Evolutionary conservation across 2,329 filamentous ascomycete genomes (phyloP), one percentile per base, ranked within the genome.

Genomic region (Cytospora mali): DNA sequence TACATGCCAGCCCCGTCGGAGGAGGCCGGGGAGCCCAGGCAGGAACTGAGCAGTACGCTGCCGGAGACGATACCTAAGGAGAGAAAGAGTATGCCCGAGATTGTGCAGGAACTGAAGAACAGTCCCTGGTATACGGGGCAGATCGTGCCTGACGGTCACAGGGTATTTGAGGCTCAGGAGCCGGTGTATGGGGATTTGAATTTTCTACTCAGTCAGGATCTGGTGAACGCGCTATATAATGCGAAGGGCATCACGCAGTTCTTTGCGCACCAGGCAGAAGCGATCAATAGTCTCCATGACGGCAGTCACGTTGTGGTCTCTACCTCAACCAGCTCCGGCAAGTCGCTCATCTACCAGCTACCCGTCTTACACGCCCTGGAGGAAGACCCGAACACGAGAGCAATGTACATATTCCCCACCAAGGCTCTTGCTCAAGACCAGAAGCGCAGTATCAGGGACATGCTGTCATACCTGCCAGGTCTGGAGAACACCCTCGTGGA

Each of bases 351-450:
- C 65, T 99, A 98, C 71, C 95, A 99, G 71, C 84, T 99, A 18
- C 95, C 95, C 0, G 92, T 99, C 51, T 78, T 99, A 13, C 88
- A 96, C 71, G 90, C 92, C 55, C 79, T 99, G 2, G 94, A 99
- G 74, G 80, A 86, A 58, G 90, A 98, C 70, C 78, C 76, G 2
- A 81, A 88, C 61, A 91, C 91, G 10, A 83, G 95, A 69, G 95
- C 95, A 2, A 92, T 99, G 88, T 98, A 97, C 73, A 97, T 99
- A 39, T 99, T 99, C 65, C 95, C 95, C 0, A 99, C 95, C 0
- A 99, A 99, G 76, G 95, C 95, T 1, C 78, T 99, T 18, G 94
- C 95, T 0, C 95, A 99, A 73, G 95, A 99, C 75, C 95, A 99
- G 75, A 88, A 89, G 69, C 85, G 93, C 68, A 97, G 93, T 68